These are phyloP conservation scores for Quercus parvula DNA, from an alignment of 306 rosid genomes.

Conservation along the genomic window DNA sequence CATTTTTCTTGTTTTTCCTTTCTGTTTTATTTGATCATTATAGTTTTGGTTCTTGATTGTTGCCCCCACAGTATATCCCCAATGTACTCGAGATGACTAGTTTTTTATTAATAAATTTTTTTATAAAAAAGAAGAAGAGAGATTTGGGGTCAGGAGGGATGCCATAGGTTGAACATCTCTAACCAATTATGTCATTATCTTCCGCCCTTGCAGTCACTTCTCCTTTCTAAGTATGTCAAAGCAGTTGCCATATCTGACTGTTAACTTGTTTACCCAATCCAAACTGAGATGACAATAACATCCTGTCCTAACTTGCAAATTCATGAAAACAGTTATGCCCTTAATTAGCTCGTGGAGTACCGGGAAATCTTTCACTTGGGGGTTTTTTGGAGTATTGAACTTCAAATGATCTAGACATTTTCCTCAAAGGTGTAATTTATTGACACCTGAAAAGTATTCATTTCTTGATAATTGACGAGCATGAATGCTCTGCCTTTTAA, in stretches of 20 bases:
- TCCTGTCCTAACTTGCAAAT: background rate
- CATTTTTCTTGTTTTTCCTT: too few species aligned
- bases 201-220: background rate
- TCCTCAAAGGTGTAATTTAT: background rate
- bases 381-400: background rate
- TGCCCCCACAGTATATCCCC: too few species aligned
- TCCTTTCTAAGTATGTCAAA: background rate
- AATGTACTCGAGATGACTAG: too few species aligned
- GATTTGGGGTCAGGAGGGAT: too few species aligned
- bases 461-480: background rate
- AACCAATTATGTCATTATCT: background rate
- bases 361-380: background rate
- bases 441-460: background rate
- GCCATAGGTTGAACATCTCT: too few species aligned
- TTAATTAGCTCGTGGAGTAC: background rate
- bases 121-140: too few species aligned
- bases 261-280: background rate
- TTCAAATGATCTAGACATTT: background rate
- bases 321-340: background rate
- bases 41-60: too few species aligned
- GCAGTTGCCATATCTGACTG: background rate
- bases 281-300: background rate
- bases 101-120: too few species aligned
- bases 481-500: background rate
- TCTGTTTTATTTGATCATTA: too few species aligned